Conservation (phyloP, 495 filamentous ascomycete genomes). For the Durotheca rogersii region DNA sequence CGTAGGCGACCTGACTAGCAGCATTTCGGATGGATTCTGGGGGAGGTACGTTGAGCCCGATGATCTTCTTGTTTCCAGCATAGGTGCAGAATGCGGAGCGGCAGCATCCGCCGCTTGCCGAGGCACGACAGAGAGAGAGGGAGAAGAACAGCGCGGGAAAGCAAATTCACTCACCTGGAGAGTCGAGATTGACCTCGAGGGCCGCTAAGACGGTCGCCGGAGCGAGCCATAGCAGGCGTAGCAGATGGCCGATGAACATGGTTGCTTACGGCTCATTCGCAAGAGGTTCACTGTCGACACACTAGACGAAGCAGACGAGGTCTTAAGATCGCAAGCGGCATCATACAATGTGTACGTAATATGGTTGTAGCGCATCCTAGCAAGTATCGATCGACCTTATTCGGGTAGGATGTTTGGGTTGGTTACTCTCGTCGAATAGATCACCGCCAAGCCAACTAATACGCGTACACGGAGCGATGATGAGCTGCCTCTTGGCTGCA, state of each 20-base stretch:
- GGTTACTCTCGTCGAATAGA: no score
- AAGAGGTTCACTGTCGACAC: neutral
- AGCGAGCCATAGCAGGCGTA: slow-evolving; percentile 27
- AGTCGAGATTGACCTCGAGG: slow-evolving; percentile 31
- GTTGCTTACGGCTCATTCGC: slow-evolving; percentile 2
- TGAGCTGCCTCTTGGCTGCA: no score
- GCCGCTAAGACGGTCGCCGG: slow-evolving; percentile 30
- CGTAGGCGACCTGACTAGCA: slow-evolving; percentile 59
- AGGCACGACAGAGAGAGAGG: no score
- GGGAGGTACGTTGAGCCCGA: slow-evolving; percentile 1
- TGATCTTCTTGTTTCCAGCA: no score
- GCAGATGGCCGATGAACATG: slow-evolving; percentile 16
- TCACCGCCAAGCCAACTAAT: no score
- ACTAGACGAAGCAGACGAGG: neutral
- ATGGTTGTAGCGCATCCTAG: slow-evolving; percentile 10
- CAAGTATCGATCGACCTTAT: neutral
- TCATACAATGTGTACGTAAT: slow-evolving; percentile 11
- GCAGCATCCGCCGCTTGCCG: no score
- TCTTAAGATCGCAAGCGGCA: slow-evolving; percentile 3
- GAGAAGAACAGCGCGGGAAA: no score
- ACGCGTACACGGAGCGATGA: no score
- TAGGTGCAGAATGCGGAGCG: no score
- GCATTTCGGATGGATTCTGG: slow-evolving; percentile 57
- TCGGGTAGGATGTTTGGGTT: neutral
- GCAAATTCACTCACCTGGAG: slow-evolving; percentile 21